Evolutionary conservation across 257 asterid genomes (phyloP), one percentile per base, ranked within the genome.

Genomic region (Forsythia suspensa): DNA sequence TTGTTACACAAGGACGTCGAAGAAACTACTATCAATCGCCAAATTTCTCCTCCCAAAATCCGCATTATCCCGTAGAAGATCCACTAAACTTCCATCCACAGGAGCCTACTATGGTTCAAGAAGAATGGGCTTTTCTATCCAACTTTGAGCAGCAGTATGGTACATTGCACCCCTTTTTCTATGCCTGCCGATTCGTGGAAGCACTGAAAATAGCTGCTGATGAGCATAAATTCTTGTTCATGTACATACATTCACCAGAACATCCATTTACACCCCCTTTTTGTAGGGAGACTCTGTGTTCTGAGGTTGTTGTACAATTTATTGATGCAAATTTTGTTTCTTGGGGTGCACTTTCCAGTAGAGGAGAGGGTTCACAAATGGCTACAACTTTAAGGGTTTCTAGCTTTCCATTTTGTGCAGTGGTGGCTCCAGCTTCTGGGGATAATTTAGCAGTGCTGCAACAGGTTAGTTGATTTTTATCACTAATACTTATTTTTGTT

Each of bases 301-400:
- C 93, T 0, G 98, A 94, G 78, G 38, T 94, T 8, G 94, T 90
- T 1, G 90, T 92, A 55, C 90, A 94, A 86, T 94, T 91, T 87
- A 91, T 94, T 82, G 98, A 94, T 82, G 93, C 93, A 0, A 94
- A 94, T 39, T 94, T 91, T 66, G 90, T 94, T 44, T 82, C 89
- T 66, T 94, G 98, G 98, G 98, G 91, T 42, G 94, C 81, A n/a
- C 88, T 94, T 77, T 81, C 90, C 0, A 79, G 74, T 36, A 72
- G 86, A 71, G 97, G 91, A 16, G 97, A 94, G 52, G 97, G 98
- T 3, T 46, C 76, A 48, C 90, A 91, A 5, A 85, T 94, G 97
- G 88, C 87, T 24, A 59, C 80, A 0, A 63, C 87, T 0, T 75
- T 92, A 1, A 82, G 86, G 80, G 92, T 85, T 37, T 77, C 89